phyloP scores from a whole-genome alignment of 768 basidiomycete genomes.

The Dendrothele bispora region DNA sequence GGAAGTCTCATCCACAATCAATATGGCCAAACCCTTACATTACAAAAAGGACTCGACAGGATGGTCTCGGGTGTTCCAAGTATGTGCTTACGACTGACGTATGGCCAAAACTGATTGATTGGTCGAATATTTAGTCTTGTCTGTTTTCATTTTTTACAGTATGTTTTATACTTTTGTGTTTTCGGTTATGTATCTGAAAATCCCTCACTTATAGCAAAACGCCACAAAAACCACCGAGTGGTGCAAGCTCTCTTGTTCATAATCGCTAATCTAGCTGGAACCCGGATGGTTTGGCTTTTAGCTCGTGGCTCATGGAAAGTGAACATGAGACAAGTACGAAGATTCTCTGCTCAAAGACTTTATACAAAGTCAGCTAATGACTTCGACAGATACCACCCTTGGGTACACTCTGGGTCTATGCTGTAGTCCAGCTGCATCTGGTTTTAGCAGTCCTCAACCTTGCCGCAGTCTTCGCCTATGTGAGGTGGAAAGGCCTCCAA shows the following conservation, averaged over 20 bases:
- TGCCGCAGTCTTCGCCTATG: conserved; percentile 49
- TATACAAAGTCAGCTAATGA: conserved; percentile 1
- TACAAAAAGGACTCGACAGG: conserved; percentile 50
- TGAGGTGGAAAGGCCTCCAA: conserved; percentile 58
- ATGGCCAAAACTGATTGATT: background rate
- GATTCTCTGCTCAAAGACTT: background rate
- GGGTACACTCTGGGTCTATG: conserved; percentile 78
- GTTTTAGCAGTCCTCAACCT: conserved; percentile 60
- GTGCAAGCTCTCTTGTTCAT: conserved; percentile 61
- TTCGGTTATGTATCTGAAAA: too few relatives aligned
- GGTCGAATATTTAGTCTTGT: conserved; percentile 51
- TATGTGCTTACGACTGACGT: conserved; percentile 33
- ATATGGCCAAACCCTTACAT: conserved; percentile 61
- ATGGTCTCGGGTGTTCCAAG: conserved; percentile 73
- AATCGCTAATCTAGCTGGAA: conserved; percentile 55
- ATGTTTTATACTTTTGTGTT: conserved; percentile 21
- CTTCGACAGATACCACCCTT: conserved; percentile 66
- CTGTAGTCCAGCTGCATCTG: conserved; percentile 68
- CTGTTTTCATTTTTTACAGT: conserved; percentile 79
- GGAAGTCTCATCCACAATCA: conserved; percentile 75
- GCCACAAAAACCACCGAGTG: conserved; percentile 56
- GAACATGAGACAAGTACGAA: conserved; percentile 72
- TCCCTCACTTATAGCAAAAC: conserved; percentile 45
- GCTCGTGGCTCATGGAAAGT: conserved; percentile 68
- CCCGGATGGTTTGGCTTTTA: conserved; percentile 69